A percentile compares a stretch with the other conserved stretches of the same genome.
Conservation (phyloP, 1,284 basidiomycete genomes). For the Heliocybe sulcata region DNA sequence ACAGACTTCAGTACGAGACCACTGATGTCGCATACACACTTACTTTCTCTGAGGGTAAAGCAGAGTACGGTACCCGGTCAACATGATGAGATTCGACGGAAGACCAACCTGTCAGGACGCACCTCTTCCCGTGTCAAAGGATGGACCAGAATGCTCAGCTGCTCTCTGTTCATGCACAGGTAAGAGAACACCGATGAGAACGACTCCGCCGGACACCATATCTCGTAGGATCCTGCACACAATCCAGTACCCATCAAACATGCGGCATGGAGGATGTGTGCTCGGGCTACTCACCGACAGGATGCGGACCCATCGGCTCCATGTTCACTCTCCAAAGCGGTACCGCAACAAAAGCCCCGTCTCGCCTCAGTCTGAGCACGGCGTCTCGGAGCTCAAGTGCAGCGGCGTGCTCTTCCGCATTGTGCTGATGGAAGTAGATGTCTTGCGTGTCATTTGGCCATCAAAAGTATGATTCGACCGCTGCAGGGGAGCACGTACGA, state of each 20-base stretch:
- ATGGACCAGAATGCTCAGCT: constrained; percentile 63
- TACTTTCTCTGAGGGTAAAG: constrained; percentile 24
- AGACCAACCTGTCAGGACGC: too few relatives aligned
- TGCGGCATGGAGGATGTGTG: neutral
- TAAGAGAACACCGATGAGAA: constrained; percentile 70
- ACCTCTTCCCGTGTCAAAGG: constrained; percentile 65
- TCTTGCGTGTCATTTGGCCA: constrained; percentile 64
- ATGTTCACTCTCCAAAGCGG: constrained; percentile 65
- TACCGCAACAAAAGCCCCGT: constrained; percentile 72
- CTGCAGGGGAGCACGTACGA: constrained; percentile 41
- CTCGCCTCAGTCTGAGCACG: constrained; percentile 56
- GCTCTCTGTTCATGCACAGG: constrained; percentile 55
- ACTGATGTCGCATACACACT: constrained; percentile 3
- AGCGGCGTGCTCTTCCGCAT: constrained; percentile 50
- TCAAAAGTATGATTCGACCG: too few relatives aligned
- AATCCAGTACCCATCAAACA: neutral
- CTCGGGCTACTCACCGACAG: constrained; percentile 43
- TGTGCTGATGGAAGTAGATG: constrained; percentile 71
- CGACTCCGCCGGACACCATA: constrained; percentile 68
- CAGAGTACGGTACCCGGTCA: too few relatives aligned
- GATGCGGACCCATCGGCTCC: constrained; percentile 65
- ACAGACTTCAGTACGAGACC: neutral
- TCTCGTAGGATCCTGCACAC: constrained; percentile 61
- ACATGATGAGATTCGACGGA: too few relatives aligned
- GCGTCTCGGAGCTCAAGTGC: constrained; percentile 65